These are phyloP conservation scores for Eucalyptus paniculata DNA, from an alignment of 345 rosid species.

Conservation along the genomic window DNA sequence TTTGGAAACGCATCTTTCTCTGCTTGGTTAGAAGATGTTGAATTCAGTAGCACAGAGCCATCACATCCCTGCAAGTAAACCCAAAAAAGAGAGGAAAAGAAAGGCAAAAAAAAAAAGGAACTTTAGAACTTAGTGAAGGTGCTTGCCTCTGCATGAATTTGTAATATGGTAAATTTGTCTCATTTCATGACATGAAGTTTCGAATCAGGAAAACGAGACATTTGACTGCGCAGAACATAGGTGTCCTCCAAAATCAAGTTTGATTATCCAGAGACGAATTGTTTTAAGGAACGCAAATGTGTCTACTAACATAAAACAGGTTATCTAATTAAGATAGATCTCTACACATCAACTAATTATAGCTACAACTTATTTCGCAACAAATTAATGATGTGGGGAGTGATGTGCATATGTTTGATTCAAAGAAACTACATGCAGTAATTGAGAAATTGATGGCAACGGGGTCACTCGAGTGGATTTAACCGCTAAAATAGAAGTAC, in stretches of 20 bases:
- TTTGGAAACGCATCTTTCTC: conserved; percentile 18
- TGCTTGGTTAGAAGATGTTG: neutral
- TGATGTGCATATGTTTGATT: neutral
- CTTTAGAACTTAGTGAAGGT: neutral
- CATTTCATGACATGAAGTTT: neutral
- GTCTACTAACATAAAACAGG: neutral
- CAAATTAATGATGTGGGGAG: neutral
- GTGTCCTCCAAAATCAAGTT: neutral
- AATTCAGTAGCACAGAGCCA: conserved; percentile 52
- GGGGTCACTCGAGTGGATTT: neutral
- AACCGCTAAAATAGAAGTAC: conserved; percentile 1
- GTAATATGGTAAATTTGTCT: neutral
- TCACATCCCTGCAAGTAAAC: conserved; percentile 54
- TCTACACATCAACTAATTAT: neutral
- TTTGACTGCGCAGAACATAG: neutral
- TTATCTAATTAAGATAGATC: neutral
- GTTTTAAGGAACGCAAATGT: neutral
- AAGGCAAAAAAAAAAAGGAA: neutral
- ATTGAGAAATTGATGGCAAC: neutral
- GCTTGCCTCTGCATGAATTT: neutral
- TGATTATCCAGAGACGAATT: neutral
- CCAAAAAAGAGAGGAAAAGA: no score
- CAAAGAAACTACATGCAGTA: neutral
- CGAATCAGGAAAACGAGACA: neutral
- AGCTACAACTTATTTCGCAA: neutral